phyloP scores from a whole-genome alignment of 352 stramenopile species.

The Pythium aquatile region DNA sequence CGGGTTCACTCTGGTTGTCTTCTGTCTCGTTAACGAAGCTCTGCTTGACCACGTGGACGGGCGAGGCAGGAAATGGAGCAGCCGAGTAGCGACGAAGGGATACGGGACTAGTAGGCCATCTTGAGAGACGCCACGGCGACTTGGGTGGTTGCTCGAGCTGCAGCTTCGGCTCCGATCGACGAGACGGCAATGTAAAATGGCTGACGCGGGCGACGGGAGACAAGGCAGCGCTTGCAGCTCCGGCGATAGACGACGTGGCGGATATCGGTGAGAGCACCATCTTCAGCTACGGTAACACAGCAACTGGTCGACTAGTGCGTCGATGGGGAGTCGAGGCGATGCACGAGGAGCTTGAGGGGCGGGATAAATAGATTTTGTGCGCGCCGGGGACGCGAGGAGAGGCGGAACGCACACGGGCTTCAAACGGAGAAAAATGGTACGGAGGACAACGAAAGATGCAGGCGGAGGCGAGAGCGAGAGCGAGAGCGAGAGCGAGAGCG shows the following conservation, averaged over 20 bases:
- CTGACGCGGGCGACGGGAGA: background rate
- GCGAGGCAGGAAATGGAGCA: slow-evolving; percentile 9
- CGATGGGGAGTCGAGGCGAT: background rate
- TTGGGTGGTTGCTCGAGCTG: slow-evolving; percentile 15
- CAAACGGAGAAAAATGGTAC: background rate
- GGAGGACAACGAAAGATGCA: background rate
- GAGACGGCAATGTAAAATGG: slow-evolving; percentile 20
- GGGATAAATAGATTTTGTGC: slow-evolving; percentile 5
- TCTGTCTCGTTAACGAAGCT: slow-evolving; percentile 18
- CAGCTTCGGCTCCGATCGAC: slow-evolving; percentile 27
- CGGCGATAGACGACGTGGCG: background rate
- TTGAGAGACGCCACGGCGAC: slow-evolving; percentile 19
- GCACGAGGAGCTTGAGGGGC: background rate
- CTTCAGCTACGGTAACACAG: background rate
- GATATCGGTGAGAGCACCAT: slow-evolving; percentile 24
- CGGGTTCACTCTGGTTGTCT: slow-evolving; percentile 20
- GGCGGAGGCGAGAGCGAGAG: background rate
- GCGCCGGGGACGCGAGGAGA: background rate
- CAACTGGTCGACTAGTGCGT: background rate
- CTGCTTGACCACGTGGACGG: slow-evolving; percentile 22
- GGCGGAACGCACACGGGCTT: background rate
- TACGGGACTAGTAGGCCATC: slow-evolving; percentile 25
- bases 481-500: background rate
- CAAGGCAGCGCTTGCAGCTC: background rate
- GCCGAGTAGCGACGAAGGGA: slow-evolving; percentile 22